Percentiles rank a stretch among this genome's conserved stretches.
phyloP scores from a whole-genome alignment of 345 rosid genomes.

The Populus pruinosa region DNA sequence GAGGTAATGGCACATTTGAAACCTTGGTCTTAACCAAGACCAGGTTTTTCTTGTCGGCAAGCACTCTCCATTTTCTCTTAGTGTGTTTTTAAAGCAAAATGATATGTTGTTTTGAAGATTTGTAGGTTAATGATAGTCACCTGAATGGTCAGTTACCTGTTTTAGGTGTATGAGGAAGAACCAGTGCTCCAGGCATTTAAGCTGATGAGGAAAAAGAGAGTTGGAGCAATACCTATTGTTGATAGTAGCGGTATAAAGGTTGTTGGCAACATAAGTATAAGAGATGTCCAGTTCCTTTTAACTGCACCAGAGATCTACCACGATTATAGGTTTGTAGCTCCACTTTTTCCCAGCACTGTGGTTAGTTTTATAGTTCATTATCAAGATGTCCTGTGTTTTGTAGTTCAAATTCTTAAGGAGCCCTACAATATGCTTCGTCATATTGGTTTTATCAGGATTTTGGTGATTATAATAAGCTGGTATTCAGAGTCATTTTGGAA shows the following conservation, averaged over 20 bases:
- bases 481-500: not conserved
- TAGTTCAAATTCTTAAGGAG: not conserved
- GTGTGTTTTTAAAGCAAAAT: not conserved
- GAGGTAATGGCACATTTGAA: not conserved
- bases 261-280: slow-evolving; percentile 80
- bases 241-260: slow-evolving; percentile 57
- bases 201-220: slow-evolving; percentile 72
- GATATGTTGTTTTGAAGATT: not conserved
- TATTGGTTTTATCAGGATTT: not conserved
- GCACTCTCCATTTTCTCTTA: not conserved
- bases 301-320: slow-evolving; percentile 92
- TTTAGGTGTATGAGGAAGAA: slow-evolving; percentile 78
- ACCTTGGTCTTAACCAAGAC: not conserved
- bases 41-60: not conserved
- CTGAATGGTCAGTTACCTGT: slow-evolving; percentile 1
- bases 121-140: not conserved
- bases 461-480: not conserved
- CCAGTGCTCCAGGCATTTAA: slow-evolving; percentile 99
- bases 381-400: not conserved
- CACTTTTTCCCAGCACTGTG: slow-evolving; percentile 1
- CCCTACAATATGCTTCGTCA: not conserved
- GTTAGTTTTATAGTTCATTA: not conserved
- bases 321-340: slow-evolving; percentile 58
- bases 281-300: slow-evolving; percentile 86
- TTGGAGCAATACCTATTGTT: slow-evolving; percentile 83